These are phyloP conservation scores for Haematococcus lacustris DNA, from an alignment of 139 green algal species.

Conservation along the genomic window DNA sequence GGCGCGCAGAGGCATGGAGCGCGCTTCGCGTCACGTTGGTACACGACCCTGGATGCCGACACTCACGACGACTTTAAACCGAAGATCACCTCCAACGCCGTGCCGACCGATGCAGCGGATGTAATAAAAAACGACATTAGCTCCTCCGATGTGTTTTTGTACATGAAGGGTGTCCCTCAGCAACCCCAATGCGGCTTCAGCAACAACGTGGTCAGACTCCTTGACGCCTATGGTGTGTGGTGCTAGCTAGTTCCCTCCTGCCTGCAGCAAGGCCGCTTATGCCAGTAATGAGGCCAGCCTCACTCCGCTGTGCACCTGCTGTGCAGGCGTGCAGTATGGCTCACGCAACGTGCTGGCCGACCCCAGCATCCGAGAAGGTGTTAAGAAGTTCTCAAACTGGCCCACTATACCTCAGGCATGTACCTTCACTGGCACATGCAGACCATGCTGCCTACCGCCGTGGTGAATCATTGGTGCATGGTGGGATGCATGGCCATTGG, in stretches of 20 bases:
- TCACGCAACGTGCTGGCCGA: slow-evolving; percentile 85
- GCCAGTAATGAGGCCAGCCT: too few relatives aligned
- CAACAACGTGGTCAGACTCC: slow-evolving; percentile 77
- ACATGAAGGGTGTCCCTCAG: slow-evolving; percentile 88
- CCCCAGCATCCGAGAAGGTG: slow-evolving; percentile 71
- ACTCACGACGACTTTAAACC: slow-evolving; percentile 89
- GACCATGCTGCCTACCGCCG: too few relatives aligned
- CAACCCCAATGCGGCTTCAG: slow-evolving; percentile 89
- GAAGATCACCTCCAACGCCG: slow-evolving; percentile 42
- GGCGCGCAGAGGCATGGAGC: too few relatives aligned
- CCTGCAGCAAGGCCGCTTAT: too few relatives aligned
- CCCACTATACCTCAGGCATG: slow-evolving; percentile 88
- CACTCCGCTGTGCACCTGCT: too few relatives aligned
- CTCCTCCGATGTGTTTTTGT: slow-evolving; percentile 78
- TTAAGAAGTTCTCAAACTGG: slow-evolving; percentile 92
- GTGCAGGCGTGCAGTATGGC: slow-evolving; percentile 71
- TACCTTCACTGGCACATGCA: too few relatives aligned
- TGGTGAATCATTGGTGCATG: too few relatives aligned
- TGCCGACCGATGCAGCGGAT: slow-evolving; percentile 9
- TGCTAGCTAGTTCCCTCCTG: too few relatives aligned
- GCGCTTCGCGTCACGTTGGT: too few relatives aligned
- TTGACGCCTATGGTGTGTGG: slow-evolving; percentile 81
- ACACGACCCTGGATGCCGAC: too few relatives aligned
- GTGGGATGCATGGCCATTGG: too few relatives aligned
- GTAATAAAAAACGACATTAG: slow-evolving; percentile 73